Conservation (phyloP, 768 basidiomycete genomes). For the Macrolepiota fuliginosa region DNA sequence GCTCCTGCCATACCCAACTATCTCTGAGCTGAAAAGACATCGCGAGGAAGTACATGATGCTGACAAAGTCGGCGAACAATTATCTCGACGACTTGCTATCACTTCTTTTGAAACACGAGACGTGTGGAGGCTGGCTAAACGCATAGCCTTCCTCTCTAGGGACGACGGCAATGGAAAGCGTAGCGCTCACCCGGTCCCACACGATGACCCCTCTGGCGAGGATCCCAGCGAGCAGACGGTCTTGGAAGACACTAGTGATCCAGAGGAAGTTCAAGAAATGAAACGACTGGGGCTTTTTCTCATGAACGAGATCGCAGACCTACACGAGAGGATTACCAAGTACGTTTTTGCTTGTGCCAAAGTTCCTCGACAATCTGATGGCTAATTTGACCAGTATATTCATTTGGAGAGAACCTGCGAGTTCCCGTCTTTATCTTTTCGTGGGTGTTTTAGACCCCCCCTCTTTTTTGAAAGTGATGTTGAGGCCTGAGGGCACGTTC, state of each 20-base stretch:
- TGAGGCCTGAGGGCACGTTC: background rate
- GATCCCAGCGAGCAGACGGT: background rate
- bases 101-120: conserved; percentile 51
- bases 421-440: conserved; percentile 45
- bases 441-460: conserved; percentile 37
- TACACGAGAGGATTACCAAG: conserved; percentile 68
- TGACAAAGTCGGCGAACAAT: conserved; percentile 46
- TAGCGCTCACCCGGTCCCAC: background rate
- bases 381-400: conserved; percentile 43
- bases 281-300: conserved; percentile 39
- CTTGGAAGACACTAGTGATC: conserved; percentile 31
- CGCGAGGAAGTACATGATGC: conserved; percentile 48
- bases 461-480: background rate
- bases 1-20: conserved; percentile 52
- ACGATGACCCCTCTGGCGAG: background rate
- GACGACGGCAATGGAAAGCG: conserved; percentile 20
- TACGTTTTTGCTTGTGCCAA: conserved; percentile 25
- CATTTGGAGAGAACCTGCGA: conserved; percentile 58
- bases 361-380: conserved; percentile 4
- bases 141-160: conserved; percentile 31
- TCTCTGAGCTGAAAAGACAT: conserved; percentile 51
- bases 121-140: conserved; percentile 48
- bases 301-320: conserved; percentile 50
- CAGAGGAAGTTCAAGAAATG: conserved; percentile 35
- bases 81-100: conserved; percentile 44